These are phyloP conservation scores for Leccinum sublutescens DNA, from an alignment of 768 basidiomycete species.

Conservation along the genomic window DNA sequence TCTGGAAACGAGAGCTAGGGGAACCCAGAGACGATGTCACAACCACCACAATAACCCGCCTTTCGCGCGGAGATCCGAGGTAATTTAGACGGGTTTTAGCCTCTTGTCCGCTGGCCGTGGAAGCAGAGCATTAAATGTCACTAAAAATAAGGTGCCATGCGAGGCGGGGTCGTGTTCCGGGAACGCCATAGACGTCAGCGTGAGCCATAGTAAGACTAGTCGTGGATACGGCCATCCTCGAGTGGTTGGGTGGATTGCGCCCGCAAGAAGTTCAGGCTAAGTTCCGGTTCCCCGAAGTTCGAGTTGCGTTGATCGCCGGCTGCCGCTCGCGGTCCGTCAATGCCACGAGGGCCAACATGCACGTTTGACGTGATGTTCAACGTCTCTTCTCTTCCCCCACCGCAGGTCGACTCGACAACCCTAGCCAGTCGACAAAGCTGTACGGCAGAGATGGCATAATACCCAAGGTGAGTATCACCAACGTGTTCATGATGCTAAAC, in stretches of 20 bases:
- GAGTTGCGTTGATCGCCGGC: background rate
- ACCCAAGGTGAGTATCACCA: slow-evolving; percentile 7
- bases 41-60: background rate
- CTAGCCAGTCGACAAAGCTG: background rate
- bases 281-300: background rate
- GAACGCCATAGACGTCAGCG: slow-evolving; percentile 7
- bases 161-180: slow-evolving; percentile 11
- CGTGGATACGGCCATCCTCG: slow-evolving; percentile 11
- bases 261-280: background rate
- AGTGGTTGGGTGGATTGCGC: slow-evolving; percentile 11
- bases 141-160: slow-evolving; percentile 10
- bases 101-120: background rate
- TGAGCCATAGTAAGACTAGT: background rate
- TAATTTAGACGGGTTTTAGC: background rate
- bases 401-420: slow-evolving; percentile 8
- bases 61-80: slow-evolving; percentile 2
- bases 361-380: slow-evolving; percentile 6
- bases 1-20: background rate
- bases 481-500: background rate
- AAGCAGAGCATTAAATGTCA: background rate
- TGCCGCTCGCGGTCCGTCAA: slow-evolving; percentile 16
- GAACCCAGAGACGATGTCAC: background rate
- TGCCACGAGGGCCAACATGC: slow-evolving; percentile 11
- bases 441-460: background rate
- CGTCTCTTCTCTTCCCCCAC: slow-evolving; percentile 7